A percentile compares a stretch with the other conserved stretches of the same genome.
Evolutionary conservation across 257 asterid species (phyloP).

Genomic region (Paulownia fortunei): DNA sequence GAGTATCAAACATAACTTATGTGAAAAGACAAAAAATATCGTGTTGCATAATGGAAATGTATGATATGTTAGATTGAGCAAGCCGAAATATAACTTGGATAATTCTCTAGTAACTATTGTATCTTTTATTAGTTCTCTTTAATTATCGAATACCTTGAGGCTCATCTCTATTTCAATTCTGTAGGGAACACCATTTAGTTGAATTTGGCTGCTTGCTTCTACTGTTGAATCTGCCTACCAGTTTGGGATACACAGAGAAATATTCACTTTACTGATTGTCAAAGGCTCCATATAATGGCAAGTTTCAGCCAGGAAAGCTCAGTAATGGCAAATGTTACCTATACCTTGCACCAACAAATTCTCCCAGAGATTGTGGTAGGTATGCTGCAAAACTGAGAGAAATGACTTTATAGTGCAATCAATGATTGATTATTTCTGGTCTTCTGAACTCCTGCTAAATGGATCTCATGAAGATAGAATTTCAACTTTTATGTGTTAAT

Average conservation of each 20-base stretch:
- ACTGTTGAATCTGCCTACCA: not conserved
- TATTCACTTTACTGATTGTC: not conserved
- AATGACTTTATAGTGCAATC: not conserved
- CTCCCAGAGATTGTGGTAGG: conserved; percentile 2
- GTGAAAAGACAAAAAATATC: no score
- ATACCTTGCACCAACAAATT: not conserved
- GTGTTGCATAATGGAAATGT: not conserved
- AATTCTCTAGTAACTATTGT: conserved; percentile 18
- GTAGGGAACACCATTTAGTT: conserved; percentile 21
- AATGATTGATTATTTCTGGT: not conserved
- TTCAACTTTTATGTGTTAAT: not conserved
- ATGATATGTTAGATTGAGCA: not conserved
- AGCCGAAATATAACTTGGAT: not conserved
- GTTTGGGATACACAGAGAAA: not conserved
- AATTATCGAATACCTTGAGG: conserved; percentile 1
- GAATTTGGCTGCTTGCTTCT: conserved; percentile 24
- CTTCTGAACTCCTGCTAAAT: not conserved
- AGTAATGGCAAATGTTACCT: not conserved
- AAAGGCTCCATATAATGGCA: not conserved
- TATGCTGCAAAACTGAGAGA: conserved; percentile 6
- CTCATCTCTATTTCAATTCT: conserved; percentile 16
- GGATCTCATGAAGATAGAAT: not conserved
- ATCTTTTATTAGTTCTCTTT: not conserved
- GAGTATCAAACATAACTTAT: not conserved
- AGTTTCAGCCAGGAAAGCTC: not conserved